phyloP scores from a whole-genome alignment of 2,329 filamentous ascomycete genomes.

The Diaporthe aspalathi region DNA sequence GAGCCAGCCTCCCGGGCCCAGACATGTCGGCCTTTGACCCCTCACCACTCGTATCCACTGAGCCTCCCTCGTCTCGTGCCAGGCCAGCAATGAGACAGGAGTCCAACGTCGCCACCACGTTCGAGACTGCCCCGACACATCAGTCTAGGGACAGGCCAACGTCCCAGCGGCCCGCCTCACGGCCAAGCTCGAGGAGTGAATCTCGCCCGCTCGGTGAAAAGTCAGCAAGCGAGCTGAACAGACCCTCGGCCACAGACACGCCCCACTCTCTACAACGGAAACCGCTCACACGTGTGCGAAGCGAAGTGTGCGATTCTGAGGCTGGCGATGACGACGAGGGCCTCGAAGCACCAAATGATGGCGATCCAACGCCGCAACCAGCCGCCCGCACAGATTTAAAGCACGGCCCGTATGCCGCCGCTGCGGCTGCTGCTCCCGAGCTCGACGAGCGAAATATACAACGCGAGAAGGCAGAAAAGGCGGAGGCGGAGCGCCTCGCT shows the following conservation, averaged over 20 bases:
- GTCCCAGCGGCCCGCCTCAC: conserved; percentile 34
- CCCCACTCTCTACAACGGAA: conserved; percentile 29
- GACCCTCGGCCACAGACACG: conserved; percentile 51
- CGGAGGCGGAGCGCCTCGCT: conserved; percentile 53
- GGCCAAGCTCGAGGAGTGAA: conserved; percentile 44
- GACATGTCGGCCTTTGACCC: conserved; percentile 39
- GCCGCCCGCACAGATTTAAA: neutral
- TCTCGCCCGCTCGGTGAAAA: conserved; percentile 55
- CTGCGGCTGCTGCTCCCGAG: conserved; percentile 28
- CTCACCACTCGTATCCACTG: conserved; percentile 31
- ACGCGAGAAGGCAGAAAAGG: conserved; percentile 39
- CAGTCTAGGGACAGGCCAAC: conserved; percentile 36
- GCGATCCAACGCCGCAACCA: conserved; percentile 23
- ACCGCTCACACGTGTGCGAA: conserved; percentile 49
- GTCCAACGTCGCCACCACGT: conserved; percentile 41
- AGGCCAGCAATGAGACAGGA: conserved; percentile 30
- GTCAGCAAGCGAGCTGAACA: conserved; percentile 56
- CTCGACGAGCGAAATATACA: conserved; percentile 32
- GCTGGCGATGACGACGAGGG: conserved; percentile 42
- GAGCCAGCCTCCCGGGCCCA: conserved; percentile 29
- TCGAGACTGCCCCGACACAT: conserved; percentile 49
- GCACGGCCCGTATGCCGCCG: neutral
- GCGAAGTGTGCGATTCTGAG: conserved; percentile 55
- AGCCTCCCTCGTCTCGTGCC: conserved; percentile 7
- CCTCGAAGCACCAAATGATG: conserved; percentile 29